A percentile compares a stretch with the other conserved stretches of the same genome.
phyloP scores from a whole-genome alignment of 208 protist species.

The Acanthamoeba lenticulata region DNA sequence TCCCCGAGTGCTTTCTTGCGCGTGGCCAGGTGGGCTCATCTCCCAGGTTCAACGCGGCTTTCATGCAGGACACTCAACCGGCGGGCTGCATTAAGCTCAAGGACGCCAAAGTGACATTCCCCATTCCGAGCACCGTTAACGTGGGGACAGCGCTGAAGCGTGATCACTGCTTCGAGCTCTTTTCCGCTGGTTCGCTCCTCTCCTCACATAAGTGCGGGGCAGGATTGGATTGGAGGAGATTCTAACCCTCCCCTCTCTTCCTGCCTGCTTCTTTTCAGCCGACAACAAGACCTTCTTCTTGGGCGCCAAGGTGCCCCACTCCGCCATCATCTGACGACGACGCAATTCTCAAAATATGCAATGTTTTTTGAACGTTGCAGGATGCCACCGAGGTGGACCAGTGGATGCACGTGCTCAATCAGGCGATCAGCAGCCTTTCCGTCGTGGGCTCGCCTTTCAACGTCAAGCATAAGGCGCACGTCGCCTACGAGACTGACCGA shows the following conservation, averaged over 20 bases:
- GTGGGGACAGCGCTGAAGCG: not conserved
- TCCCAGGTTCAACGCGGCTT: not conserved
- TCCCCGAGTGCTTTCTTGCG: not conserved
- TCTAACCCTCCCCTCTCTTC: not conserved
- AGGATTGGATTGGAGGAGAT: not conserved
- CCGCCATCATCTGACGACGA: not conserved
- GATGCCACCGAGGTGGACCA: not conserved
- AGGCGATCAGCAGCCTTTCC: slow-evolving; percentile 16
- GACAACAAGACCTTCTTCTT: slow-evolving; percentile 56
- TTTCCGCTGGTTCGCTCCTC: not conserved
- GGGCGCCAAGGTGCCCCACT: not conserved
- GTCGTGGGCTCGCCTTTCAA: slow-evolving; percentile 76
- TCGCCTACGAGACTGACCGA: slow-evolving; percentile 73
- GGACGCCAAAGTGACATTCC: slow-evolving; percentile 22
- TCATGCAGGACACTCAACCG: not conserved
- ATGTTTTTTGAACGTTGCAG: not conserved
- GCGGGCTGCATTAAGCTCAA: slow-evolving; percentile 58
- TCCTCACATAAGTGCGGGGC: not conserved
- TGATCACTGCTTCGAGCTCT: slow-evolving; percentile 57
- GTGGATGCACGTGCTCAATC: not conserved
- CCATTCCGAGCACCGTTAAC: slow-evolving; percentile 19
- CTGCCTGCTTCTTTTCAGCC: not conserved
- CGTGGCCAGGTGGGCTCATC: not conserved
- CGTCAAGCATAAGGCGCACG: slow-evolving; percentile 76
- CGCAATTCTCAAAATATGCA: too few species aligned